Percentiles rank a stretch among this genome's conserved stretches.
These are phyloP conservation scores for Cutaneotrichosporon cutaneum DNA, from an alignment of 1,284 basidiomycete genomes.

Conservation along the genomic window DNA sequence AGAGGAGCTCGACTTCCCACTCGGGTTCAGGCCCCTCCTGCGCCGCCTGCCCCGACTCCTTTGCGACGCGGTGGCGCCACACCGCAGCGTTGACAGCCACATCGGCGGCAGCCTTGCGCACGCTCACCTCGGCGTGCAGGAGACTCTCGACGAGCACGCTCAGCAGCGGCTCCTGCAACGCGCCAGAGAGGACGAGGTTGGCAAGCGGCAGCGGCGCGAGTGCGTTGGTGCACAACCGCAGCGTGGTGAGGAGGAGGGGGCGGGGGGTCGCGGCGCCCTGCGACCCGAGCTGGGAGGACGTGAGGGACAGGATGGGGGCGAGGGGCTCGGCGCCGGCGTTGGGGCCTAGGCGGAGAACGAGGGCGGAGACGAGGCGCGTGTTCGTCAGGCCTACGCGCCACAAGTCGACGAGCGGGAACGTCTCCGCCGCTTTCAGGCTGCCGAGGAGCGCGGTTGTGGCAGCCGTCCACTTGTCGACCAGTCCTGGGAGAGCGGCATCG, in stretches of 20 bases:
- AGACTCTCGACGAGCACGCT: constrained; percentile 65
- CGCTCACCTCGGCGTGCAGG: constrained; percentile 64
- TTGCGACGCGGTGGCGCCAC: constrained; percentile 61
- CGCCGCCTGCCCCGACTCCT: constrained; percentile 37
- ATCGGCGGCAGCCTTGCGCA: constrained; percentile 76
- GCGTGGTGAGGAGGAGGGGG: constrained; percentile 63
- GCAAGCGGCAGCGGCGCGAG: constrained; percentile 62
- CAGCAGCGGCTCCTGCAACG: constrained; percentile 51
- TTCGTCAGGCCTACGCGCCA: constrained; percentile 77
- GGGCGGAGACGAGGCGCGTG: constrained; percentile 59
- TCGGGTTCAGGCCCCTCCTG: constrained; percentile 62
- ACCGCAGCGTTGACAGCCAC: constrained; percentile 72
- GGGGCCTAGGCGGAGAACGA: constrained; percentile 51
- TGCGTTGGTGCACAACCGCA: constrained; percentile 72
- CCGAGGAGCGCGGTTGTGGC: constrained; percentile 57
- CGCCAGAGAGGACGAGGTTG: constrained; percentile 58
- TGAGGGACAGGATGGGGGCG: constrained; percentile 55
- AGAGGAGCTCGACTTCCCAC: constrained; percentile 78
- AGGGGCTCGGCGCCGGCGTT: constrained; percentile 62
- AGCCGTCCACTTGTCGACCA: constrained; percentile 55
- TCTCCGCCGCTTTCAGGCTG: constrained; percentile 60
- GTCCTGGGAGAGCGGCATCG: constrained; percentile 29
- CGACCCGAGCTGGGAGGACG: constrained; percentile 25
- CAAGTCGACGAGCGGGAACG: constrained; percentile 80
- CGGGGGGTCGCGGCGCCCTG: constrained; percentile 38